Percentiles rank a stretch among this genome's conserved stretches.
phyloP scores from a whole-genome alignment of 768 basidiomycete genomes.

The Scleroderma bovista region DNA sequence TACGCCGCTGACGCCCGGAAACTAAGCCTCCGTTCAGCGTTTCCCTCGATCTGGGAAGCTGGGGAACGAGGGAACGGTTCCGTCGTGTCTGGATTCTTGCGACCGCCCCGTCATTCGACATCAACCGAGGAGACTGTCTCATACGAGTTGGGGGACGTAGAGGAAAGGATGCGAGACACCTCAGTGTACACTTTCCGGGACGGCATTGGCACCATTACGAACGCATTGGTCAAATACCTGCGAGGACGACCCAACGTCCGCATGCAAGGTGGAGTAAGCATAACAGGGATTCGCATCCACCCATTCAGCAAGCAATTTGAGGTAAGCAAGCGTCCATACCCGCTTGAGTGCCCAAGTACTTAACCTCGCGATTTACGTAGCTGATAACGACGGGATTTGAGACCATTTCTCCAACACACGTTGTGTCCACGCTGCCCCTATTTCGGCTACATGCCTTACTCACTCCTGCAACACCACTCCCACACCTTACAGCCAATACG shows the following conservation, averaged over 20 bases:
- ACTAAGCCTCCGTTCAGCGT: constrained; percentile 72
- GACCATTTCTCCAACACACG: constrained; percentile 46
- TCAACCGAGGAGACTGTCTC: constrained; percentile 13
- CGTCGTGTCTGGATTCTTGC: constrained; percentile 55
- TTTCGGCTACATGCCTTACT: constrained; percentile 44
- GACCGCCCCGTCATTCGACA: constrained; percentile 11
- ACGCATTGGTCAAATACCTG: constrained; percentile 48
- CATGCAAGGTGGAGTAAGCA: constrained; percentile 40
- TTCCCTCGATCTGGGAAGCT: constrained; percentile 67
- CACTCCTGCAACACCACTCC: constrained; percentile 37
- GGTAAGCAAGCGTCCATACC: constrained; percentile 28
- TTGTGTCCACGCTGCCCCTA: constrained; percentile 77
- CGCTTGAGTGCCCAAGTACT: not conserved
- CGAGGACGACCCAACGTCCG: constrained; percentile 49
- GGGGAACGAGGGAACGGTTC: constrained; percentile 68
- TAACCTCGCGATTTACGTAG: constrained; percentile 14
- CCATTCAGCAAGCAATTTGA: constrained; percentile 36
- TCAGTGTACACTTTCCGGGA: constrained; percentile 80
- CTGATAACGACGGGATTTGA: constrained; percentile 30
- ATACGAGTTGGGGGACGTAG: constrained; percentile 48
- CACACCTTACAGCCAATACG: constrained; percentile 66
- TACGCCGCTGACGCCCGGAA: constrained; percentile 81
- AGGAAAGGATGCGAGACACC: constrained; percentile 44
- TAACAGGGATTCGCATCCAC: constrained; percentile 31
- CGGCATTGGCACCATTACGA: constrained; percentile 66